These are phyloP conservation scores for Ilex aquifolium DNA, from an alignment of 257 asterid genomes.

Conservation along the genomic window DNA sequence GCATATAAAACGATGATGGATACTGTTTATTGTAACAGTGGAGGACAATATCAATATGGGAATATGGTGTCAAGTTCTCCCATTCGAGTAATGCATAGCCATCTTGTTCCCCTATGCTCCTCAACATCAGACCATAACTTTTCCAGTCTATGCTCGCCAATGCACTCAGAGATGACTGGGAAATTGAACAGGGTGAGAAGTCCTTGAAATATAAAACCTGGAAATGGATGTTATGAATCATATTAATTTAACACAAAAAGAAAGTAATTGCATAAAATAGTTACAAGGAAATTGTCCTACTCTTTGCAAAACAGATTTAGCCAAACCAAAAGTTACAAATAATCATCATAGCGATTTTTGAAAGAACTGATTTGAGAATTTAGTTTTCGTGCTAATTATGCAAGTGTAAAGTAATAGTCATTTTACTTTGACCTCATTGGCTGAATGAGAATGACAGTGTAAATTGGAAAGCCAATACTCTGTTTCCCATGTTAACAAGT, in stretches of 20 bases:
- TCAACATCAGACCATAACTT: constrained; percentile 61
- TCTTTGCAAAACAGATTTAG: no score
- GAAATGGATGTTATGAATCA: constrained; percentile 12
- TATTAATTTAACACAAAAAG: constrained; percentile 7
- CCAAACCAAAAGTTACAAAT: no score
- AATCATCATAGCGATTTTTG: no score
- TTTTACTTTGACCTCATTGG: no score
- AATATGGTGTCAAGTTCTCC: constrained; percentile 64
- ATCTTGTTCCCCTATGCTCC: constrained; percentile 45
- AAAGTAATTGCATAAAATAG: not conserved
- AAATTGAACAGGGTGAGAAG: constrained; percentile 54
- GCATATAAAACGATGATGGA: constrained; percentile 32
- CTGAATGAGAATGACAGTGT: no score
- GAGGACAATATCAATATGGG: constrained; percentile 60
- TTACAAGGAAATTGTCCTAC: no score
- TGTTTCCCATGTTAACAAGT: no score
- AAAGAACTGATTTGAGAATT: no score
- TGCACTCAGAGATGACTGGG: constrained; percentile 60
- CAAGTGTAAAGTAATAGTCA: no score
- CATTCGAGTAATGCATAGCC: constrained; percentile 61
- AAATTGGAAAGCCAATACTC: no score
- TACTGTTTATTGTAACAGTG: constrained; percentile 62
- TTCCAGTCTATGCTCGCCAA: constrained; percentile 73
- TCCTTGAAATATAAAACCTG: constrained; percentile 70
- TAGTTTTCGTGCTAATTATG: no score